Base-by-base conservation (phyloP, 139 green algal genomes). In the Auxenochlorella protothecoides region DNA sequence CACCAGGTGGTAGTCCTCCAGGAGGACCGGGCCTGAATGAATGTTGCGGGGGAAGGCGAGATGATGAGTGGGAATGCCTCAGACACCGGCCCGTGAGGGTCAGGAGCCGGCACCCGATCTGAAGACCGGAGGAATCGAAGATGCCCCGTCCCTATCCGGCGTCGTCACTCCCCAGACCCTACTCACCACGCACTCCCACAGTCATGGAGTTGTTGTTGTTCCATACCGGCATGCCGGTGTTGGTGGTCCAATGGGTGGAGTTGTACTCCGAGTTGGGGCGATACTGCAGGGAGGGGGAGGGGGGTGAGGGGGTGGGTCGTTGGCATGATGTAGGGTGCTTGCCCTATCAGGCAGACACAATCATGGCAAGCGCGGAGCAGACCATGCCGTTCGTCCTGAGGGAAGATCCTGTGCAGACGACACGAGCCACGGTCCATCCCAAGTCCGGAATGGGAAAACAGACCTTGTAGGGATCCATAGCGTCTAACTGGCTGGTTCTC, bases 181-280 rank as follows among this genome's bases (percentile, higher is more conserved):
- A 52, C 69, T 55, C n/a, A 89, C 80, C 87, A 53, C 86, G 71
- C 14, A 60, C 53, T 53, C 87, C 87, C 51, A 90, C 88, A 4
- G 91, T 97, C 44, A 95, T 27, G 4, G 82, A 92, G 76, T 84
- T 86, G 84, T 97, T 97, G 86, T 97, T 97, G 86, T 97, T 96
- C 73, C 80, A 96, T 12, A 98, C 93, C 0, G 93, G 93, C 0
- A 85, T 83, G 6, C 93, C 93, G 4, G 61, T 77, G 78, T 98
- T 98, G 68, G 93, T 97, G 57, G 93, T 98, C 86, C 87, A 97
- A 80, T 94, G 83, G 0, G 74, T 67, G 8, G 74, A 78, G 63
- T 92, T 81, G 70, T 80, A 80, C 2, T 66, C 55, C 12, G 76
- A 84, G 66, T 64, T 78, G 3, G 84, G 81, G 11, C 72, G 68